phyloP scores from a whole-genome alignment of 352 stramenopile genomes.

The Peronospora belbahrii region DNA sequence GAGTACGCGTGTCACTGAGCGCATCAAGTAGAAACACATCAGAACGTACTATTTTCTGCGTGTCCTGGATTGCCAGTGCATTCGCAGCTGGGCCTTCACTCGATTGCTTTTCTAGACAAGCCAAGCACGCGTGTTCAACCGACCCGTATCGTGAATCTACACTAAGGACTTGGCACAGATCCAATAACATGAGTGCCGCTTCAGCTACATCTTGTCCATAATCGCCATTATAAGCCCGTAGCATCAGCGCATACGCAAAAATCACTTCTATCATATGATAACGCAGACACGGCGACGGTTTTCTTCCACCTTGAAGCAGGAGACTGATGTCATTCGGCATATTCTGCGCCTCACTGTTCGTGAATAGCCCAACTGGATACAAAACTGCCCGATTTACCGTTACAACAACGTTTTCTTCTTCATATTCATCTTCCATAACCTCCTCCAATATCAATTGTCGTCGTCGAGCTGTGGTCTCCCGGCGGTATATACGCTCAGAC shows the following conservation, averaged over 20 bases:
- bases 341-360: conserved; percentile 18
- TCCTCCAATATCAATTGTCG: conserved; percentile 45
- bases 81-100: conserved; percentile 13
- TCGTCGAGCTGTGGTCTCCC: conserved; percentile 35
- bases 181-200: conserved; percentile 36
- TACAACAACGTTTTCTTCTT: conserved; percentile 1
- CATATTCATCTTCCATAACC: conserved; percentile 12
- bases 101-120: conserved; percentile 28
- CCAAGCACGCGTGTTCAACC: conserved; percentile 37
- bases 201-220: conserved; percentile 51
- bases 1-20: conserved; percentile 35
- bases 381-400: conserved; percentile 13
- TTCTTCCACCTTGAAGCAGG: conserved; percentile 22
- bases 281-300: conserved; percentile 35
- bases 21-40: conserved; percentile 62
- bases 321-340: conserved; percentile 32
- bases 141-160: conserved; percentile 40
- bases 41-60: conserved; percentile 24
- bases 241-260: conserved; percentile 58
- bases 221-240: conserved; percentile 75
- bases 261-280: conserved; percentile 65
- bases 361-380: conserved; percentile 50
- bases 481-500: conserved; percentile 35
- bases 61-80: conserved; percentile 37
- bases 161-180: conserved; percentile 41